Percentiles rank a stretch among this genome's conserved stretches.
Conservation (phyloP, 768 basidiomycete species). For the Podaxis sp. region DNA sequence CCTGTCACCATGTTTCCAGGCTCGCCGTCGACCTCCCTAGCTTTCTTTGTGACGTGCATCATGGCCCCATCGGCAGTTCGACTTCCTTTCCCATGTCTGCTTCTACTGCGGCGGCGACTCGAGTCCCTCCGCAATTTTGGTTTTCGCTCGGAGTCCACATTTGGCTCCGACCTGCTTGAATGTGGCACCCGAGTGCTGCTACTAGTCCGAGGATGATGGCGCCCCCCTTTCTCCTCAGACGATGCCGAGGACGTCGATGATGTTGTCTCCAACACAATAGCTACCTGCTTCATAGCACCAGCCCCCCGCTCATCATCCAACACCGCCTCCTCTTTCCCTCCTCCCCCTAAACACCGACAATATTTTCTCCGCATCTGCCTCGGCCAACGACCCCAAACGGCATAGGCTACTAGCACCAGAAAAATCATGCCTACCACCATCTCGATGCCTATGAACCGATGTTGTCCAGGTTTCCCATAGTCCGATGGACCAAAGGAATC, state of each 20-base stretch:
- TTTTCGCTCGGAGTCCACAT: not conserved
- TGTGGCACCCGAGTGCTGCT: not conserved
- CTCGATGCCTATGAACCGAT: conserved; percentile 44
- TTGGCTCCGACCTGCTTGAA: not conserved
- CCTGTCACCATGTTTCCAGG: conserved; percentile 5
- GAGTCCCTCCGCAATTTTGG: not conserved
- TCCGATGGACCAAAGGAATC: conserved; percentile 19
- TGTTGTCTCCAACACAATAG: conserved; percentile 6
- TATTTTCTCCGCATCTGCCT: conserved; percentile 23
- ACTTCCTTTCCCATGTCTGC: not conserved
- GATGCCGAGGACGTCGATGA: conserved; percentile 10
- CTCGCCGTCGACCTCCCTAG: not conserved
- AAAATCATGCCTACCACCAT: conserved; percentile 37
- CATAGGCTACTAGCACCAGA: conserved; percentile 35
- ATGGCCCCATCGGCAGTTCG: not conserved
- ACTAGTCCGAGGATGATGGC: not conserved
- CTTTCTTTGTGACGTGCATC: not conserved
- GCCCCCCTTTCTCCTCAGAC: not conserved
- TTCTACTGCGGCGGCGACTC: conserved; percentile 10
- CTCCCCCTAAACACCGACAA: conserved; percentile 17
- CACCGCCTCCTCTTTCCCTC: not conserved
- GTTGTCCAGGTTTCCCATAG: conserved; percentile 28
- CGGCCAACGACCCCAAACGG: conserved; percentile 32
- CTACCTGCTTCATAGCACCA: not conserved
- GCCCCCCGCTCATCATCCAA: not conserved